These are phyloP conservation scores for Cinchona pubescens DNA, from an alignment of 257 asterid genomes.

Conservation along the genomic window DNA sequence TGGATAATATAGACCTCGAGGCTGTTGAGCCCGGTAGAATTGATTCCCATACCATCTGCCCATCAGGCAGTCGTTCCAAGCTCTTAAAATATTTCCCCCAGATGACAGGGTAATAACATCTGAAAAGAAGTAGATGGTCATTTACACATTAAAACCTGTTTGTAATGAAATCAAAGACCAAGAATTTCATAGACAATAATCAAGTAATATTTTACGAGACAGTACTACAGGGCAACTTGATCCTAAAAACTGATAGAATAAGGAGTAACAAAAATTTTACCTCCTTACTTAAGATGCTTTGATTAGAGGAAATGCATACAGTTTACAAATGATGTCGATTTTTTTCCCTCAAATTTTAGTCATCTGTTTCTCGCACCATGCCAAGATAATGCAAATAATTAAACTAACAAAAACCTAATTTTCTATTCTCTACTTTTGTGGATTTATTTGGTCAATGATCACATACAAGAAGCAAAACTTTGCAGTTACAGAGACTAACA, in stretches of 20 bases:
- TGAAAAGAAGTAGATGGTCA: slow-evolving; percentile 30
- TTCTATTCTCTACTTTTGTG: not conserved
- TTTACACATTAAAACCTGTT: not conserved
- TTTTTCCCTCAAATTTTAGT: not conserved
- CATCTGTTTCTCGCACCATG: not conserved
- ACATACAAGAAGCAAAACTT: not conserved
- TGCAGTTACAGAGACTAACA: not conserved
- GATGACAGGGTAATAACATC: slow-evolving; percentile 86
- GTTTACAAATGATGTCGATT: not conserved
- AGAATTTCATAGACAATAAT: not conserved
- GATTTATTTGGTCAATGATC: not conserved
- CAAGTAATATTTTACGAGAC: not conserved
- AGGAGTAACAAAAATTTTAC: not conserved
- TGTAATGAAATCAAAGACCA: not conserved
- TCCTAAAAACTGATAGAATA: not conserved
- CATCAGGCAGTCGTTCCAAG: slow-evolving; percentile 99
- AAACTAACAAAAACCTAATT: not conserved
- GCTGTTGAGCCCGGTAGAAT: slow-evolving; percentile 56
- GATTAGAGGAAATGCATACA: not conserved
- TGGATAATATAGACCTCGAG: slow-evolving; percentile 54
- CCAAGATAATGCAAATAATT: not conserved
- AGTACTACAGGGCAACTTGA: not conserved
- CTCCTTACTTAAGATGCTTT: not conserved
- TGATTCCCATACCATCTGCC: slow-evolving; percentile 99
- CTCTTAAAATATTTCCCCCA: slow-evolving; percentile 80